Evolutionary conservation across 225 moss, liverwort and hornwort genomes (phyloP).

Genomic region (Pleurozium schreberi): DNA sequence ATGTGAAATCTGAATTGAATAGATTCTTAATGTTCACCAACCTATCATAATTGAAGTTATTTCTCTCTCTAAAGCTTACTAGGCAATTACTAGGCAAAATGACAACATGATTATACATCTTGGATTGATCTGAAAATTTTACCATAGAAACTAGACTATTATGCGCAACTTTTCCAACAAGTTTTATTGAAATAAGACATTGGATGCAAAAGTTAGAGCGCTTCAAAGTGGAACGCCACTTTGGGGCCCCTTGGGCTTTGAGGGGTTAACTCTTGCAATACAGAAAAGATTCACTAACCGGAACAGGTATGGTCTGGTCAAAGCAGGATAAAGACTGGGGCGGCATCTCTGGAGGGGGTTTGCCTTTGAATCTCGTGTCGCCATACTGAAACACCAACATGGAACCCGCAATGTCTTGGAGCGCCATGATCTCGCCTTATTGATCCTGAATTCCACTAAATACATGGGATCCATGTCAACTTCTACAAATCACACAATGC

Average conservation of each 20-base stretch:
- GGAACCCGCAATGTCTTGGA: conserved; percentile 58
- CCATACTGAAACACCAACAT: conserved; percentile 45
- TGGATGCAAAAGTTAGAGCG: too few relatives aligned
- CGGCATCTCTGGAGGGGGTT: conserved; percentile 48
- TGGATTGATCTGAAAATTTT: too few relatives aligned
- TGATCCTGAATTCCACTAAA: not conserved
- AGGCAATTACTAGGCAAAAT: not conserved
- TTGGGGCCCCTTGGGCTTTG: too few relatives aligned
- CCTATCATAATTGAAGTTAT: not conserved
- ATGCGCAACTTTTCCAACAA: too few relatives aligned
- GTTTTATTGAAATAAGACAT: too few relatives aligned
- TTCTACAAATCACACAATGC: not conserved
- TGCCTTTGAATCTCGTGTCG: conserved; percentile 66
- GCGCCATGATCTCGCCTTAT: conserved; percentile 27
- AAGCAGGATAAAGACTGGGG: conserved; percentile 82
- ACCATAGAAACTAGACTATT: too few relatives aligned
- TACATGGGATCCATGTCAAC: not conserved
- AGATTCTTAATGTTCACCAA: not conserved
- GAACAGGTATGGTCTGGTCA: conserved; percentile 61
- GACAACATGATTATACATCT: not conserved
- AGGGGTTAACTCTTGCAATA: too few relatives aligned
- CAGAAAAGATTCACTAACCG: conserved; percentile 6
- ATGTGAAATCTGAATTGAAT: not conserved
- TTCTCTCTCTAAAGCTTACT: not conserved
- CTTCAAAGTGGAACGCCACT: too few relatives aligned